Evolutionary conservation across 805 yeast species (phyloP), one percentile per base, ranked within the genome.

Genomic region (Nematodospora valgi): DNA sequence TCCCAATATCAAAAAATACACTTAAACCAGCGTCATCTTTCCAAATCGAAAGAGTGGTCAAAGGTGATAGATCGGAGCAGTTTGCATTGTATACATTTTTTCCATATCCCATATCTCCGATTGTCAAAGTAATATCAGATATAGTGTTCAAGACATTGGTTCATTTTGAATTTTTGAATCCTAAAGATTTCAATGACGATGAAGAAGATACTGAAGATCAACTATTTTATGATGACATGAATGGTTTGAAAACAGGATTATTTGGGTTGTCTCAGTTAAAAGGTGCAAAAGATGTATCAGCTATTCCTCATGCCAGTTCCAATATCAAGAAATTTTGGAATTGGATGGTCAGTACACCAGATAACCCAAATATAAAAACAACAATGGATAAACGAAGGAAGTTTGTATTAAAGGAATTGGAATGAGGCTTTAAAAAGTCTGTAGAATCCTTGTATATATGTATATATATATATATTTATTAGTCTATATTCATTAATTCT

Each of bases 381-480:
- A 47, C 46, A 36, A 59, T 68, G 60, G 72, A 67, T 35, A 58
- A 55, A 37, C 54, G 72, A 47, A 52, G 72, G 35, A 62, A 66
- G 35, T 45, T 61, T 30, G 72, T 72, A 7, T 44, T 67, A 41
- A 58, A 58, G 44, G 69, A 64, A 44, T 46, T 68, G 30, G 72
- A 64, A 12, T 22, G 24, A 22, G 12, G 12, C 24, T n/a, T n/a
- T n/a, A n/a, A n/a, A n/a, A n/a, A n/a, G n/a, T n/a, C n/a, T n/a
- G n/a, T n/a, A n/a, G n/a, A n/a, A 26, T 26, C 11, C 29, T 11
- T 15, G 8, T 27, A 7, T n/a, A 27, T 27, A 14, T 6, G 11
- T 28, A 10, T 28, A 28, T 28, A 15, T 21, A 18, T n/a, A n/a
- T n/a, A n/a, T 21, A 7, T 7, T 21, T 21, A 21, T 21, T 21